Evolutionary conservation across 2,329 filamentous ascomycete genomes (phyloP), one percentile per base, ranked within the genome.

Genomic region (Botrytis galanthina): DNA sequence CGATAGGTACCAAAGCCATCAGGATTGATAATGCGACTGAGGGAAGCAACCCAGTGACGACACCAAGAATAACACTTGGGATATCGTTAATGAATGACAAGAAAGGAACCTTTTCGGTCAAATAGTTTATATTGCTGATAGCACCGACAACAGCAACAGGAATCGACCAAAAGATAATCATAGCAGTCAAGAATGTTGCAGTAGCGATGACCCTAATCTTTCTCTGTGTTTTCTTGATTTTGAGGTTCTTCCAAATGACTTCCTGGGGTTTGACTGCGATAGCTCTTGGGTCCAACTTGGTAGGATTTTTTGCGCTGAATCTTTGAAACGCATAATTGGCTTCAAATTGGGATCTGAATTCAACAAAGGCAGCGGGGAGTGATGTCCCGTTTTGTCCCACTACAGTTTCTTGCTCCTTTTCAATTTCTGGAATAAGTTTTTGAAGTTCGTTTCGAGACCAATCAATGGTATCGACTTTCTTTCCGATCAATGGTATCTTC

Each of bases 391-490:
- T 64, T 86, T 88, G 37, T 92, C 87, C 63, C 91, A 88, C 29
- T 85, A 84, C 92, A 67, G 88, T 85, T 63, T 85, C 85, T 80
- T 96, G 93, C 37, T 89, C 85, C 57, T 87, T 85, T 68, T 92
- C 86, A 42, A 94, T 91, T 75, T 92, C 87, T 0, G 92, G 90
- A 70, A 91, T 90, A 59, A 96, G 88, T 72, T 90, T 90, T 76
- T 91, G 88, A 68, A 98, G 89, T 81, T 97, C 93, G 0, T 87
- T 85, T 72, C 96, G 91, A 75, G 90, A 92, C 92, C 92, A 97
- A 75, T 95, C 90, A 81, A 99, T 98, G 0, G 95, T 97, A 83
- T 99, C 95, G 22, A 98, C 94, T 81, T 97, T 96, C 80, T 94
- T 91, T 75, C 94, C 93, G 75, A 95, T 88, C 68, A 92, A 86